phyloP scores from a whole-genome alignment of 495 filamentous ascomycete genomes.

The Aspergillus haitiensis region DNA sequence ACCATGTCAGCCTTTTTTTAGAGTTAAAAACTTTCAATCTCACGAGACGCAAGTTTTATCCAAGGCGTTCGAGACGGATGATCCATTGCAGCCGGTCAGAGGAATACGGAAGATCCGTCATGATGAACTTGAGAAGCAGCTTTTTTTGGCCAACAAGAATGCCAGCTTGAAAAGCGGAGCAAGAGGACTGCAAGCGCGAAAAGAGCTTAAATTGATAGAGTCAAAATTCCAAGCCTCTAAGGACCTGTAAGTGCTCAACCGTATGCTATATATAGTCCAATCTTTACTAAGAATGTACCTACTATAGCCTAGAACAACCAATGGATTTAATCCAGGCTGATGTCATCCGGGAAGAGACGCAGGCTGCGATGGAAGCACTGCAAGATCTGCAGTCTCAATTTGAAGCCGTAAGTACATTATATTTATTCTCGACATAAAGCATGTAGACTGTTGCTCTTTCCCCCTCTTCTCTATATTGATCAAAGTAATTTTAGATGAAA shows the following conservation, averaged over 20 bases:
- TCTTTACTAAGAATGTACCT: neutral
- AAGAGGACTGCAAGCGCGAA: conserved; percentile 69
- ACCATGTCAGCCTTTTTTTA: neutral
- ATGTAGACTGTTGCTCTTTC: no score
- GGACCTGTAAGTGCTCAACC: conserved; percentile 42
- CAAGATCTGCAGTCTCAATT: conserved; percentile 60
- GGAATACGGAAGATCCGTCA: conserved; percentile 60
- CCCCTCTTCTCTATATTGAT: neutral
- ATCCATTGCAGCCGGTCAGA: conserved; percentile 56
- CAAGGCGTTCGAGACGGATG: conserved; percentile 46
- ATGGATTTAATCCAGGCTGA: conserved; percentile 55
- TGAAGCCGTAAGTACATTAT: conserved; percentile 39
- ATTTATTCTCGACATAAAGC: conserved; percentile 1
- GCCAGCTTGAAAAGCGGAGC: conserved; percentile 71
- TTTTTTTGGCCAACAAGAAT: conserved; percentile 69
- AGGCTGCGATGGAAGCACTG: conserved; percentile 61
- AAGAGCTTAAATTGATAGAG: conserved; percentile 65
- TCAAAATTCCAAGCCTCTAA: conserved; percentile 57
- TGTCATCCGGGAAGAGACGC: conserved; percentile 58
- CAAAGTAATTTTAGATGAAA: conserved; percentile 34
- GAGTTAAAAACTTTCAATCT: conserved; percentile 2
- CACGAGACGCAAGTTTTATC: conserved; percentile 35
- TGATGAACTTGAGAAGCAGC: conserved; percentile 56
- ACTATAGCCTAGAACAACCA: conserved; percentile 51
- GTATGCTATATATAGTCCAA: neutral